Base-by-base conservation (phyloP, 441 rosid species). In the Croton laevigatus region DNA sequence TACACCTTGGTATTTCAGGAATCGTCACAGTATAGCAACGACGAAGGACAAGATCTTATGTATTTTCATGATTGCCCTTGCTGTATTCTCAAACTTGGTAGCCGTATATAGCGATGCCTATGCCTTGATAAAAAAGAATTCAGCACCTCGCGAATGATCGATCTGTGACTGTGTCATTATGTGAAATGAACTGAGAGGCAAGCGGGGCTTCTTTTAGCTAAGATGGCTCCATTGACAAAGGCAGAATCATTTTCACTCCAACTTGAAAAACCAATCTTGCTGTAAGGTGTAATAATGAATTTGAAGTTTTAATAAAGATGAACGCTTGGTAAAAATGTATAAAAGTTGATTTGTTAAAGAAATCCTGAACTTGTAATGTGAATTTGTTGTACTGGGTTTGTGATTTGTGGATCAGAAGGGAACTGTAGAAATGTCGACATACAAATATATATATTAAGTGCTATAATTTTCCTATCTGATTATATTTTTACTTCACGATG, bases 71-170 rank as follows among this genome's bases (percentile, higher is more conserved):
- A 83, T 91, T 27, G 83, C 83, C 27, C 89, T 94, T 66, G 91
- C 95, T 0, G 96, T 89, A 9, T 78, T 91, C 76, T 88, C 98
- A 42, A 90, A 86, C 71, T 36, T 49, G 20, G 82, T 93, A 68
- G 98, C 98, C 66, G 85, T 93, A 67, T 93, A 88, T 64, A 88
- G 90, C 13, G 97, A 90, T 62, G 91, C 89, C 53, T 85, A 84
- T 65, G 88, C 87, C 42, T 77, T 92, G 66, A 61, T 89, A 73
- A 88, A 89, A 70, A 92, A 82, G 94, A 78, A 76, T 14, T 55
- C 75, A 4, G 73, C 77, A 1, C 77, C 79, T 17, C 74, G 73
- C 0, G 81, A 72, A 51, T 87, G 83, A 85, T 71, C 67, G 32
- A 27, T 2, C 11, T 48, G 45, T 0, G 17, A 49, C 62, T 34